phyloP scores from a whole-genome alignment of 2,329 filamentous ascomycete genomes.

The Paraconiothyrium brasiliense region DNA sequence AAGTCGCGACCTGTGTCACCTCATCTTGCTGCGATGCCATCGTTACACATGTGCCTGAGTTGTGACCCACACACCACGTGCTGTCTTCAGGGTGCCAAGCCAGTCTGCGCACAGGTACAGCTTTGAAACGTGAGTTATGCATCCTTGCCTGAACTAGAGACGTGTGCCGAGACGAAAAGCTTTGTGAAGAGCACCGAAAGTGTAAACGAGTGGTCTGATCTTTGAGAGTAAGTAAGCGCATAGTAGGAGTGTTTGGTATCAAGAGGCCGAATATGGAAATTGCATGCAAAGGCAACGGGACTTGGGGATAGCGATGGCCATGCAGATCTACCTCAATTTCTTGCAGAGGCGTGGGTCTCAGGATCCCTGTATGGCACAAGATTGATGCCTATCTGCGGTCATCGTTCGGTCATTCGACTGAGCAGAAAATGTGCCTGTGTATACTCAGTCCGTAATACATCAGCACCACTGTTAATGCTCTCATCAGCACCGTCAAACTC shows the following conservation, averaged over 20 bases:
- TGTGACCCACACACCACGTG: slow-evolving; percentile 3
- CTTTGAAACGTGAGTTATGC: slow-evolving; percentile 1
- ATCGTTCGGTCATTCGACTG: no score
- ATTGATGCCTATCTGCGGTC: no score
- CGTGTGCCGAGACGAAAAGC: not conserved
- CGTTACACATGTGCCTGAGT: slow-evolving; percentile 1
- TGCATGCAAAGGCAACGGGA: not conserved
- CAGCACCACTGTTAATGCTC: no score
- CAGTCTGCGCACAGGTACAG: not conserved
- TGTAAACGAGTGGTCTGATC: not conserved
- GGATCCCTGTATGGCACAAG: no score
- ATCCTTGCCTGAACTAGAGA: not conserved
- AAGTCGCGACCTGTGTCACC: not conserved
- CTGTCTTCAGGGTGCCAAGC: slow-evolving; percentile 6
- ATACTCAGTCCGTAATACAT: no score
- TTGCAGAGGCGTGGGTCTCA: not conserved
- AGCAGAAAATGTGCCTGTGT: no score
- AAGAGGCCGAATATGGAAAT: not conserved
- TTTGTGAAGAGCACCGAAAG: not conserved
- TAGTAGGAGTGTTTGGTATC: not conserved
- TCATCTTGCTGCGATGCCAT: not conserved
- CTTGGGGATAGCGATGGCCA: not conserved
- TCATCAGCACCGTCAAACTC: no score
- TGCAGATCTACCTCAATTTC: not conserved
- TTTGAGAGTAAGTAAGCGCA: not conserved